A percentile compares a stretch with the other conserved stretches of the same genome.
phyloP scores from a whole-genome alignment of 2,329 filamentous ascomycete genomes.

The Graphiopsis chlorocephala region DNA sequence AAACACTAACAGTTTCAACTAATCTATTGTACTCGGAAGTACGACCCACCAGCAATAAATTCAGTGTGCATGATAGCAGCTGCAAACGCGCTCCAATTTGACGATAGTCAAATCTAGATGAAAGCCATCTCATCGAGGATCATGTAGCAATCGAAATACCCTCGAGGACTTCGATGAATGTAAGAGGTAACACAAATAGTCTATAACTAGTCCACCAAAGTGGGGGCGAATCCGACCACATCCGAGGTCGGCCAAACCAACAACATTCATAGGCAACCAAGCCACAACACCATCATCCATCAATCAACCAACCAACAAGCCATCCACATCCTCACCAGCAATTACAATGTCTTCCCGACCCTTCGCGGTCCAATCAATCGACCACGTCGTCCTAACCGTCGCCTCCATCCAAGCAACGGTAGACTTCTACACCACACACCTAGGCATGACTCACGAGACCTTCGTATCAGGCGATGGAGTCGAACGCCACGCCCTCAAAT shows the following conservation, averaged over 20 bases:
- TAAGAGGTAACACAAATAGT: no score
- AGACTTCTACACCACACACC: conserved; percentile 54
- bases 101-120: no score
- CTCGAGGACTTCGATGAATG: no score
- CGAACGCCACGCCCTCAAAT: conserved; percentile 52
- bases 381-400: conserved; percentile 62
- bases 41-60: no score
- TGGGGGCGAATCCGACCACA: background rate
- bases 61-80: no score
- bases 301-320: background rate
- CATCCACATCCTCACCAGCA: no score
- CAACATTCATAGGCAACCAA: background rate
- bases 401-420: conserved; percentile 49
- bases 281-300: background rate
- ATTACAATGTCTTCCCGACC: background rate
- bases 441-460: conserved; percentile 57
- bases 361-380: conserved; percentile 45
- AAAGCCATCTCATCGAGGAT: no score
- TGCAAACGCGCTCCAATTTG: no score
- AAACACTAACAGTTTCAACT: no score
- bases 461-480: conserved; percentile 43
- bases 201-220: background rate
- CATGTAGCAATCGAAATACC: no score
- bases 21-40: no score
- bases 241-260: background rate